A percentile compares a stretch with the other conserved stretches of the same genome.
Evolutionary conservation across 2,329 filamentous ascomycete genomes (phyloP).

Genomic region (Hypoxylon sp.): DNA sequence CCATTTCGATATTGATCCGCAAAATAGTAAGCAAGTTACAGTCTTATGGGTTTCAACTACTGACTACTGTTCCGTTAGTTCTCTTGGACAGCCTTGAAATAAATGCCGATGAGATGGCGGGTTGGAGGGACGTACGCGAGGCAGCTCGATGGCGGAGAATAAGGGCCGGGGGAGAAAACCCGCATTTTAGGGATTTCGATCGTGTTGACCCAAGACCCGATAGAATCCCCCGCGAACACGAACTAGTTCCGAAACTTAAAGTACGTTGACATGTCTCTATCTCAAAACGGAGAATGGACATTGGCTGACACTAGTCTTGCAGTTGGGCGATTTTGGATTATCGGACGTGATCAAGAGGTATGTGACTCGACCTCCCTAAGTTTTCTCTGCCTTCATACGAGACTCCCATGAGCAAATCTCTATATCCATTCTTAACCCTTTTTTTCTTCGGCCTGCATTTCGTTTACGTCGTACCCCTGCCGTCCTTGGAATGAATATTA

Average conservation of each 20-base stretch:
- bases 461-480: not conserved
- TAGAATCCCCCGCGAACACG: conserved; percentile 9
- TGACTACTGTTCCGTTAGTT: conserved; percentile 30
- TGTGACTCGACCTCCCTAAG: not conserved
- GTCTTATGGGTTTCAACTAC: not conserved
- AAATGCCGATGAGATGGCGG: not conserved
- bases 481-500: not conserved
- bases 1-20: conserved; percentile 46
- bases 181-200: not conserved
- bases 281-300: not conserved
- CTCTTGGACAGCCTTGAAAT: conserved; percentile 41
- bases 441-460: not conserved
- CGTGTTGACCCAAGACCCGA: not conserved
- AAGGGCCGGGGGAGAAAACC: not conserved
- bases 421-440: not conserved
- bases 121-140: not conserved
- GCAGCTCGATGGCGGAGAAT: not conserved
- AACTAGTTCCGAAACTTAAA: conserved; percentile 27
- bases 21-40: conserved; percentile 39
- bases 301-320: conserved; percentile 4
- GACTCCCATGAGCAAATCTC: too few relatives aligned
- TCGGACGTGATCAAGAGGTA: conserved; percentile 19
- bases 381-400: not conserved
- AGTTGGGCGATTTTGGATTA: conserved; percentile 46
- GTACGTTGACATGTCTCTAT: not conserved